A percentile compares a stretch with the other conserved stretches of the same genome.
Conservation (phyloP, 495 filamentous ascomycete genomes). For the Penicillium dipodomyicola region DNA sequence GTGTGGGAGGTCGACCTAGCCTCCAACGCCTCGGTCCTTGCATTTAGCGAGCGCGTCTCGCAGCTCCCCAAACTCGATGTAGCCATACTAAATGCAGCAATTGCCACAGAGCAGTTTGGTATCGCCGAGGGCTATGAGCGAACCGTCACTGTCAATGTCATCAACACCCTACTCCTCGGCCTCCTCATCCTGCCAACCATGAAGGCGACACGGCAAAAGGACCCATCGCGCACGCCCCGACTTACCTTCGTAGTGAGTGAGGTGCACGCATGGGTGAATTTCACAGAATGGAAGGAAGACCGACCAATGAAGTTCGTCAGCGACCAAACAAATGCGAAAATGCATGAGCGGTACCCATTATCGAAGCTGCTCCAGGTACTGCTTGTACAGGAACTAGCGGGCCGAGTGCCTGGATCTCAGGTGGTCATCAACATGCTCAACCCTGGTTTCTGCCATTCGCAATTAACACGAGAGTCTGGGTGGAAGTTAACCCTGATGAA, state of each 20-base stretch:
- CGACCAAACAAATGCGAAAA: constrained; percentile 28
- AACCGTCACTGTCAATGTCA: constrained; percentile 54
- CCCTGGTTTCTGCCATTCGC: constrained; percentile 52
- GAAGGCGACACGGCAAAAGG: constrained; percentile 27
- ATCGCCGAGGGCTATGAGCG: constrained; percentile 44
- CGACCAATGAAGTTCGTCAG: constrained; percentile 36
- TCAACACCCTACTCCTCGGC: constrained; percentile 47
- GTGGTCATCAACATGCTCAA: constrained; percentile 55
- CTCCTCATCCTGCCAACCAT: constrained; percentile 46
- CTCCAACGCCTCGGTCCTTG: constrained; percentile 31
- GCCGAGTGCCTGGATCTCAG: constrained; percentile 22
- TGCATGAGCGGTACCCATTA: constrained; percentile 41
- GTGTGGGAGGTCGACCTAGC: constrained; percentile 58
- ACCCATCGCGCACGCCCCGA: constrained; percentile 22
- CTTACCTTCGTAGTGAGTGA: constrained; percentile 41
- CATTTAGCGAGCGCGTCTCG: constrained; percentile 41
- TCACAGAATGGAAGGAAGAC: constrained; percentile 32
- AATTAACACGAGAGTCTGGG: constrained; percentile 36
- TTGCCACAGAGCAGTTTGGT: constrained; percentile 28
- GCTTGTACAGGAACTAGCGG: constrained; percentile 46
- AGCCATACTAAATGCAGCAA: constrained; percentile 46
- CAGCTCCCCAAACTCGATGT: constrained; percentile 40
- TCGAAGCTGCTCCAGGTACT: constrained; percentile 55
- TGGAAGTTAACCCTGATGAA: constrained; percentile 19
- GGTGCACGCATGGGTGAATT: constrained; percentile 34